Evolutionary conservation across 2,329 filamentous ascomycete genomes (phyloP), one percentile per base, ranked within the genome.

Genomic region (Scopulariopsis brevicaulis): DNA sequence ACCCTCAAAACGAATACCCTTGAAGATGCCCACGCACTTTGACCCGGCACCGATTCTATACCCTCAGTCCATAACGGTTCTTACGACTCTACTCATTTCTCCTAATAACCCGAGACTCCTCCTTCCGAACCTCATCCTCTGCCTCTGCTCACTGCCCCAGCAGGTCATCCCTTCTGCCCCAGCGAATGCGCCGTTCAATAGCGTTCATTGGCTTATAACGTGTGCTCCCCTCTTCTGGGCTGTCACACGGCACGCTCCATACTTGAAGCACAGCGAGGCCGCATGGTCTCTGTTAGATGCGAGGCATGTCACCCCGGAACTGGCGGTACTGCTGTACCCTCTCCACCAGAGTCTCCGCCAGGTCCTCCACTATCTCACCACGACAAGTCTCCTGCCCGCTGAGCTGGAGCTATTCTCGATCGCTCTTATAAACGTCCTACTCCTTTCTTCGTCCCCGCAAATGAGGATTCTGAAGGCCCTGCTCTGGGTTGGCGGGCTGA

Each of bases 1-100:
- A 4, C 70, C 76, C 3, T 69, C 70, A n/a, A 69, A 62, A 32
- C 64, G 62, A 59, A 63, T 76, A 34, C 73, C 75, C 1, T 65
- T 85, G 40, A 67, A 68, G 34, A 75, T 96, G 43, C 90, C 91
- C 0, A 74, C 83, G 4, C 79, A 82, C n/a, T 96, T 96, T 70
- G 93, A 97, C 66, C 92, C 91, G 2, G 93, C 93, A 7, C 90
- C 92, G 12, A 77, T 96, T n/a, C 71, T 96, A 59, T 97, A 96
- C 68, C 93, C 93, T 20, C 80, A 87, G 6, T 72, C 85, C 2
- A 77, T 96, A 34, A 90, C 92, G 1, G 72, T 92, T 18, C 77
- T 92, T 53, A 86, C 94, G 32, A 85, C 91, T 1, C 74, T 94
- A 4, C 85, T 92, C 11, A 77, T 96, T 50, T 82, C 85, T 8